These are phyloP conservation scores for Podospora pseudoanserina DNA, from an alignment of 495 filamentous ascomycete genomes.

Conservation along the genomic window DNA sequence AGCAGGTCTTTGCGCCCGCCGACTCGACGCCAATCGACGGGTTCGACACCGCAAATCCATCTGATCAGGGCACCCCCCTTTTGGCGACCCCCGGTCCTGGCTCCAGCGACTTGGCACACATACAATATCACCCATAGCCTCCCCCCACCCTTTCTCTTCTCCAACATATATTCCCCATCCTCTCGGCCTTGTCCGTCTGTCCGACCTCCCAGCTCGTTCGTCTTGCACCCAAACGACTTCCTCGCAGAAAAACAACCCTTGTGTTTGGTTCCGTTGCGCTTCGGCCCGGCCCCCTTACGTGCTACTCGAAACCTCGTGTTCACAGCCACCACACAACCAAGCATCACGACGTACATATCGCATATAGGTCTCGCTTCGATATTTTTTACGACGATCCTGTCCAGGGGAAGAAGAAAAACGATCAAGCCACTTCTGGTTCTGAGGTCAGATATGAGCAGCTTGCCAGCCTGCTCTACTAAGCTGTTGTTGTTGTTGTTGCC, in stretches of 20 bases:
- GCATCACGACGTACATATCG: slow-evolving; percentile 5
- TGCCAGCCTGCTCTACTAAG: slow-evolving; percentile 29
- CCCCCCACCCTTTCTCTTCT: not conserved
- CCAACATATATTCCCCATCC: not conserved
- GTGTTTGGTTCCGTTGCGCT: not conserved
- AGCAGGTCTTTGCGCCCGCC: slow-evolving; percentile 5
- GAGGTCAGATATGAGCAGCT: slow-evolving; percentile 33
- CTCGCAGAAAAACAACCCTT: not conserved
- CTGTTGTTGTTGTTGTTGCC: slow-evolving; percentile 29
- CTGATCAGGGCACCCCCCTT: slow-evolving; percentile 11
- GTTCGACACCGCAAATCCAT: slow-evolving; percentile 18
- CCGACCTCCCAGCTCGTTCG: not conserved
- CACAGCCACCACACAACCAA: not conserved
- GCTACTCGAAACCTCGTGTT: slow-evolving; percentile 33
- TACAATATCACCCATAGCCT: not conserved
- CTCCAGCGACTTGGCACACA: slow-evolving; percentile 15
- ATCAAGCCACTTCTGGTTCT: not conserved
- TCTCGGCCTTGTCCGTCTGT: not conserved
- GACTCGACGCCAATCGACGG: slow-evolving; percentile 8
- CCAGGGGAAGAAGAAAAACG: slow-evolving; percentile 1
- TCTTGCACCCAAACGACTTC: not conserved
- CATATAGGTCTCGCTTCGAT: not conserved
- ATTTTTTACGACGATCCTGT: not conserved
- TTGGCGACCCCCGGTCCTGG: slow-evolving; percentile 2
- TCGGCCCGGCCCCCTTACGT: slow-evolving; percentile 14